Evolutionary conservation across 2,329 filamentous ascomycete species (phyloP).

Genomic region (Cladophialophora chaetospira): DNA sequence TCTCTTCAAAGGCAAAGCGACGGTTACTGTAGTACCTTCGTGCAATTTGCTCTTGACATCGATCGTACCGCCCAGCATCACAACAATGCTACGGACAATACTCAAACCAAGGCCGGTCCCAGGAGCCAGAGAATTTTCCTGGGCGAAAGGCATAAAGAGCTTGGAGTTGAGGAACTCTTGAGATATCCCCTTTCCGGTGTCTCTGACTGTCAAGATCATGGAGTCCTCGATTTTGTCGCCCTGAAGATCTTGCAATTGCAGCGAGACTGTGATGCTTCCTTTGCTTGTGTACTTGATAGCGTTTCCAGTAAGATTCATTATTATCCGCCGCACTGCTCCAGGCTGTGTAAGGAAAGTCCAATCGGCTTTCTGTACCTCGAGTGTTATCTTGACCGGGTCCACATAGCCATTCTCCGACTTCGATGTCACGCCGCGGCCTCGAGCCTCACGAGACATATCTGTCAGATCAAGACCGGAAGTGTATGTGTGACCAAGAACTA

Average conservation of each 20-base stretch:
- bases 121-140: conserved; percentile 60
- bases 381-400: conserved; percentile 15
- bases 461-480: conserved; percentile 12
- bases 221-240: conserved; percentile 21
- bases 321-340: conserved; percentile 38
- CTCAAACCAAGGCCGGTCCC: conserved; percentile 67
- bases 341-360: conserved; percentile 35
- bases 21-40: conserved; percentile 23
- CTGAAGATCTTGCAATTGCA: conserved; percentile 28
- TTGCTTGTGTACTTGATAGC: conserved; percentile 42
- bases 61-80: conserved; percentile 58
- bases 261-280: conserved; percentile 38
- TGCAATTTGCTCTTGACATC: conserved; percentile 46
- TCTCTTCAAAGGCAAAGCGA: conserved; percentile 23
- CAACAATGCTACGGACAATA: conserved; percentile 61
- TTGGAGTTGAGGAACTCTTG: conserved; percentile 59
- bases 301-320: conserved; percentile 44
- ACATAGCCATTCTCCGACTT: not conserved
- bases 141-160: conserved; percentile 63
- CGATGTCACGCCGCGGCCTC: conserved; percentile 1
- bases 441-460: conserved; percentile 13
- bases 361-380: conserved; percentile 35
- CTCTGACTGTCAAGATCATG: conserved; percentile 52
- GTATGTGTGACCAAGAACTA: conserved; percentile 24
- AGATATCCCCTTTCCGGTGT: conserved; percentile 66